phyloP scores from a whole-genome alignment of 169 alveolate genomes.

The Hammondia hammondi region DNA sequence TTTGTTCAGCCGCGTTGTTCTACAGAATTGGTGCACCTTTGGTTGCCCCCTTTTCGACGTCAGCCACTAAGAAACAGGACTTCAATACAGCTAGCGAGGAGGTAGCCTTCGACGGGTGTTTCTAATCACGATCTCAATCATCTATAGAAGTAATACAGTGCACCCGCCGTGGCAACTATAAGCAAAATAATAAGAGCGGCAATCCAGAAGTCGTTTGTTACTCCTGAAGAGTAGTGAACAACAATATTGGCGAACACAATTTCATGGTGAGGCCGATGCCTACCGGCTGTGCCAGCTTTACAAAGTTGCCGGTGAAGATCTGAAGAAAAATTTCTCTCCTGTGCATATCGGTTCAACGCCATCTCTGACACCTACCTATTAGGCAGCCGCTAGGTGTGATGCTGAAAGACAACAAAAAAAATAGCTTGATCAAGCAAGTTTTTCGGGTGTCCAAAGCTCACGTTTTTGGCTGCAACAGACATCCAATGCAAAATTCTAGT shows the following conservation, averaged over 20 bases:
- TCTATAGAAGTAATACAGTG: background rate
- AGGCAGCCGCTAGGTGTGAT: conserved; percentile 51
- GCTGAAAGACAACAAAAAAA: background rate
- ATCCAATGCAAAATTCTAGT: background rate
- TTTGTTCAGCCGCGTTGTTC: background rate
- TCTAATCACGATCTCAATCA: background rate
- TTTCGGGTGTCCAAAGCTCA: background rate
- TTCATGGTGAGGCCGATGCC: background rate
- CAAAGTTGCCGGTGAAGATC: conserved; percentile 55
- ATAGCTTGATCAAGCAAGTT: background rate
- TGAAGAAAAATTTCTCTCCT: background rate
- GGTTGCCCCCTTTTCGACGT: too few species aligned
- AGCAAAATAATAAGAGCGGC: background rate
- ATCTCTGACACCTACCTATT: conserved; percentile 9
- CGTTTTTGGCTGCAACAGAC: background rate
- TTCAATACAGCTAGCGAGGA: too few species aligned
- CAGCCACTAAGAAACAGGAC: too few species aligned
- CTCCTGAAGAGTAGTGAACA: background rate
- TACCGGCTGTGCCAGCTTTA: conserved; percentile 41
- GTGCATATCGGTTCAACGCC: background rate
- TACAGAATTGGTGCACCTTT: background rate
- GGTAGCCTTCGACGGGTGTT: background rate
- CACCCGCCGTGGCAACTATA: background rate
- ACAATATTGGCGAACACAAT: background rate
- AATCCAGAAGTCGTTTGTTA: conserved; percentile 14